Evolutionary conservation across 139 green algal species (phyloP).

Genomic region (Chlorella sorokiniana): DNA sequence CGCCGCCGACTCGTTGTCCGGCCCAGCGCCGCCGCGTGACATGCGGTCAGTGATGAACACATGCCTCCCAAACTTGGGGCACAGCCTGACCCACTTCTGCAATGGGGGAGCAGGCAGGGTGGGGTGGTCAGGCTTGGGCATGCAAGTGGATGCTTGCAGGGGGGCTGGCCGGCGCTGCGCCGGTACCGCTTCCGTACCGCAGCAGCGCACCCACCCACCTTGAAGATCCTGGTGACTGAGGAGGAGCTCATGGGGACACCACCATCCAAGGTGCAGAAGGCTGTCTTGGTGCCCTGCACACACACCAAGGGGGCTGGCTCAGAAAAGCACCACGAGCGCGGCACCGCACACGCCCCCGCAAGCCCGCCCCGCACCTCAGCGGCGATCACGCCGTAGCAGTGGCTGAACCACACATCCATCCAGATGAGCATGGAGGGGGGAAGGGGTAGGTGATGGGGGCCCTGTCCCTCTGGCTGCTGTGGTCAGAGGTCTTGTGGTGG

Average conservation of each 20-base stretch:
- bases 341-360: not conserved
- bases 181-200: not conserved
- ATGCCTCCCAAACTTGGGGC: not conserved
- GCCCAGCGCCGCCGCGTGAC: not conserved
- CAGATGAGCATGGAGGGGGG: not conserved
- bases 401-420: constrained; percentile 1
- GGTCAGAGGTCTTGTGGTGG: not conserved
- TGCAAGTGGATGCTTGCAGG: not conserved
- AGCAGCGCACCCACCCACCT: not conserved
- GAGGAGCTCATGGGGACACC: not conserved
- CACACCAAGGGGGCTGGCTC: no score
- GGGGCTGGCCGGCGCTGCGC: no score
- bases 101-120: no score
- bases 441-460: constrained; percentile 2
- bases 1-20: not conserved
- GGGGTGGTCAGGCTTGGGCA: no score
- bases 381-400: not conserved
- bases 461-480: not conserved
- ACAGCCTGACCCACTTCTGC: not conserved
- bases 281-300: not conserved
- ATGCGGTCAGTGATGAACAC: not conserved
- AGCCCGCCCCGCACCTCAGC: not conserved
- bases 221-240: not conserved
- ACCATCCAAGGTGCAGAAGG: not conserved
- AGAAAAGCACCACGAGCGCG: not conserved